phyloP scores from a whole-genome alignment of 768 basidiomycete genomes.

The Suillus occidentalis region DNA sequence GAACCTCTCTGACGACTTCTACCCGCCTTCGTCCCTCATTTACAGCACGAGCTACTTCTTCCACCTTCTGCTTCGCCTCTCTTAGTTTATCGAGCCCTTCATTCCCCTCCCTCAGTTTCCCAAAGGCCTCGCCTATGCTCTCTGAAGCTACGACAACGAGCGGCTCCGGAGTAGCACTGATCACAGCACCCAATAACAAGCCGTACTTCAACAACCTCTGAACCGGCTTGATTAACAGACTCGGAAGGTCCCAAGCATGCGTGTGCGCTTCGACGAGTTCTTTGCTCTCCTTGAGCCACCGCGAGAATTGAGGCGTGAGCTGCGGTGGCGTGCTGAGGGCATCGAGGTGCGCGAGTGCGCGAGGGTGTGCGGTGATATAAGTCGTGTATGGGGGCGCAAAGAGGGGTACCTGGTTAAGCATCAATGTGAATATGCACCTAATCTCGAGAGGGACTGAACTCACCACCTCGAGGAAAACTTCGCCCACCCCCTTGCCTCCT shows the following conservation, averaged over 20 bases:
- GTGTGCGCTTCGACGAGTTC: conserved; percentile 68
- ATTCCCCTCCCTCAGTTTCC: conserved; percentile 20
- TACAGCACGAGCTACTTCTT: conserved; percentile 71
- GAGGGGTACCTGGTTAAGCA: conserved; percentile 53
- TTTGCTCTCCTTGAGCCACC: conserved; percentile 68
- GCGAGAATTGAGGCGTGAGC: conserved; percentile 38
- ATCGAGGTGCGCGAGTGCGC: conserved; percentile 68
- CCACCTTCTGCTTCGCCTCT: conserved; percentile 57
- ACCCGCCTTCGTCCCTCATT: conserved; percentile 76
- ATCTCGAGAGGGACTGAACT: conserved; percentile 28
- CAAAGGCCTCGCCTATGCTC: not conserved
- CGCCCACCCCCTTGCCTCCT: conserved; percentile 69
- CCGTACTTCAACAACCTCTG: conserved; percentile 95
- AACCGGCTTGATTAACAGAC: conserved; percentile 95
- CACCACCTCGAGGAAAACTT: conserved; percentile 68
- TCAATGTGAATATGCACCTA: not conserved
- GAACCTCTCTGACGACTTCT: conserved; percentile 78
- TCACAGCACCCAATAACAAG: conserved; percentile 75
- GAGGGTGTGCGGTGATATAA: conserved; percentile 80
- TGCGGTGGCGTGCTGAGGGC: conserved; percentile 42
- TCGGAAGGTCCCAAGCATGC: conserved; percentile 90
- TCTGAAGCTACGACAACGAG: conserved; percentile 16
- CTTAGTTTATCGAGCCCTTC: conserved; percentile 39
- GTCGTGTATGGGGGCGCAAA: conserved; percentile 73
- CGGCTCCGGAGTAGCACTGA: conserved; percentile 67